phyloP scores from a whole-genome alignment of 2,329 filamentous ascomycete species.

The Exophiala phaeomuriformis region DNA sequence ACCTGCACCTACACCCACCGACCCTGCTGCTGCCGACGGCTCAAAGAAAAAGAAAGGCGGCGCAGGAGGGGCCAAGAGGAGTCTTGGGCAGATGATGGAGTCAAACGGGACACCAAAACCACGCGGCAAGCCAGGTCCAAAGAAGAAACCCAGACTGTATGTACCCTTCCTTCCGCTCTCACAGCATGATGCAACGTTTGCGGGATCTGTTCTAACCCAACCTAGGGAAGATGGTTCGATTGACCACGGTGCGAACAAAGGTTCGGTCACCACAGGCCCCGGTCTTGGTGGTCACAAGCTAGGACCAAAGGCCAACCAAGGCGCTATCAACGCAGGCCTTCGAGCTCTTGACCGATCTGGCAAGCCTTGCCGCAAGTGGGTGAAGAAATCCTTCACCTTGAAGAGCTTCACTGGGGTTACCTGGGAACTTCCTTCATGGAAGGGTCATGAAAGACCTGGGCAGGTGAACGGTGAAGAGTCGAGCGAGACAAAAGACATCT shows the following conservation, averaged over 20 bases:
- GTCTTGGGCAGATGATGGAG: slow-evolving; percentile 47
- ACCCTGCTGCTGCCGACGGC: slow-evolving; percentile 43
- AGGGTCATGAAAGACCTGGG: slow-evolving; percentile 45
- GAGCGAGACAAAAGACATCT: slow-evolving; percentile 51
- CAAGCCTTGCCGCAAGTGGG: slow-evolving; percentile 87
- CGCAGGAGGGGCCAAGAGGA: slow-evolving; percentile 57
- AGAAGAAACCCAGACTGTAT: slow-evolving; percentile 93
- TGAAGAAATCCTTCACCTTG: slow-evolving; percentile 69
- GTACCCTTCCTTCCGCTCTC: slow-evolving; percentile 37
- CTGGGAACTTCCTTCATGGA: slow-evolving; percentile 80
- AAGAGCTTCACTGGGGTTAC: slow-evolving; percentile 87
- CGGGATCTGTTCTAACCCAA: slow-evolving; percentile 1
- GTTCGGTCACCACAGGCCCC: slow-evolving; percentile 47
- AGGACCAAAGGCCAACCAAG: slow-evolving; percentile 91
- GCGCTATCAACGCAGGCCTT: slow-evolving; percentile 92
- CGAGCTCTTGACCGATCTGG: slow-evolving; percentile 88
- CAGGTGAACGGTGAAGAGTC: slow-evolving; percentile 46
- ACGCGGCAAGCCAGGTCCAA: slow-evolving; percentile 83
- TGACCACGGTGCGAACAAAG: slow-evolving; percentile 35
- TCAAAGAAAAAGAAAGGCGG: slow-evolving; percentile 71
- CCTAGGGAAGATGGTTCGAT: slow-evolving; percentile 45
- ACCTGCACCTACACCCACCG: slow-evolving; percentile 37
- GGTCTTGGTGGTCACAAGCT: slow-evolving; percentile 60
- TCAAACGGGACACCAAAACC: slow-evolving; percentile 52
- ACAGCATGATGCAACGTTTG: neutral